These are phyloP conservation scores for Thuja plicata DNA, from an alignment of 83 land plant genomes.

Conservation along the genomic window DNA sequence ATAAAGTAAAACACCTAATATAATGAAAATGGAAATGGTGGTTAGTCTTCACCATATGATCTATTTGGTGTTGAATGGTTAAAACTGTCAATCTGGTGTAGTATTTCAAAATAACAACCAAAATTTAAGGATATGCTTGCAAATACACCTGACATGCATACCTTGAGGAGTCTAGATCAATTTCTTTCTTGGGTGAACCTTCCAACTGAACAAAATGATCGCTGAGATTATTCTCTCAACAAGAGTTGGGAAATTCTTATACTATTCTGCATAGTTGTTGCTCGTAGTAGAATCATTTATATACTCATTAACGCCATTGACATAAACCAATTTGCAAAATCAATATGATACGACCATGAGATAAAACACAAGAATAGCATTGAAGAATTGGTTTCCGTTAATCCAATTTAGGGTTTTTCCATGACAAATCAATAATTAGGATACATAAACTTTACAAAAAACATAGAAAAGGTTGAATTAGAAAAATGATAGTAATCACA, in stretches of 20 bases:
- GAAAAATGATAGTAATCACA: not conserved
- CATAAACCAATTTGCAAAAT: not conserved
- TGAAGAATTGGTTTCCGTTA: not conserved
- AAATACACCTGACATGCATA: not conserved
- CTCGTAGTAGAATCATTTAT: slow-evolving; percentile 25
- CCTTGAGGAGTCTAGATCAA: not conserved
- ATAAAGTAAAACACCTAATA: no score
- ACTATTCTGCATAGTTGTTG: slow-evolving; percentile 54
- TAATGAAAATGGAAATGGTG: no score
- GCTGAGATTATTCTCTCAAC: slow-evolving; percentile 40
- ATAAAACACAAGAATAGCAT: not conserved
- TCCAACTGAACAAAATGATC: slow-evolving; percentile 39
- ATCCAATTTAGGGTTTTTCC: not conserved
- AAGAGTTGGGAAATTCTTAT: slow-evolving; percentile 56
- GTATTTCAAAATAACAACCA: not conserved
- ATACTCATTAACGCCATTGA: slow-evolving; percentile 50
- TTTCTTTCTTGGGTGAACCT: not conserved
- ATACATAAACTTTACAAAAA: not conserved
- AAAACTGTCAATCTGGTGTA: no score
- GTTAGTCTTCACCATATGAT: no score
- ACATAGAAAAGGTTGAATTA: not conserved
- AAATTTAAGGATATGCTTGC: not conserved
- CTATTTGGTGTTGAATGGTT: no score
- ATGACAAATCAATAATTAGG: not conserved
- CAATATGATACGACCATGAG: not conserved